Base-by-base conservation (phyloP, 192 early-diverging fungal species). In the Podochytrium sp. region DNA sequence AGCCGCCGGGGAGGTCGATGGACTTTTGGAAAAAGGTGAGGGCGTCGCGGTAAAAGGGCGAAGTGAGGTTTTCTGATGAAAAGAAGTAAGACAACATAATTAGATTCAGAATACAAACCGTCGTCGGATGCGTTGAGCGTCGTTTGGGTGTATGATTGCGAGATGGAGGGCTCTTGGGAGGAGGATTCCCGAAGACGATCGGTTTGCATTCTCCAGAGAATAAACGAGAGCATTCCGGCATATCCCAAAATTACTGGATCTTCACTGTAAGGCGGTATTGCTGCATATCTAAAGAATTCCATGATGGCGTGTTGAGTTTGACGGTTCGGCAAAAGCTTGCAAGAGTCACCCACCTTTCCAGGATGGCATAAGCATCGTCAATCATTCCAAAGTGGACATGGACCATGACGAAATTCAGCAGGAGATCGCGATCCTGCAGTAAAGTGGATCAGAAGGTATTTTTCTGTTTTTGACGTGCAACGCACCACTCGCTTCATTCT, bases 151-250 rank as follows among this genome's bases (percentile, higher is more conserved):
- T 38, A 32, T 2, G 35, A 14, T 16, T 41, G 34, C 2, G 63
- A 65, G 18, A 29, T 27, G n/a, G 41, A 10, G 18, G 1, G 6
- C 47, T 4, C 41, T 14, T 27, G 29, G 27, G 42, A 40, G 47
- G 42, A 16, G n/a, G 23, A 25, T 16, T 40, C 63, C n/a, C 12
- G 5, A 4, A 65, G 42, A 14, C 34, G 12, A 12, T 65, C 63
- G 20, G 29, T 34, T 29, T 65, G 63, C n/a, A 16, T 65, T n/a
- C 63, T 25, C 63, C 63, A 65, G 12, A 65, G 29, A 43, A 47
- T 43, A 39, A 65, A 65, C 12, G 29, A 34, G 6, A 65, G 63
- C 23, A 34, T 23, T 27, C 63, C 63, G 16, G 63, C 42, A 47
- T 65, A 65, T 18, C 63, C 63, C 18, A 65, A 18, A 0, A 65